phyloP scores from a whole-genome alignment of 345 rosid species.

The Isatis tinctoria region DNA sequence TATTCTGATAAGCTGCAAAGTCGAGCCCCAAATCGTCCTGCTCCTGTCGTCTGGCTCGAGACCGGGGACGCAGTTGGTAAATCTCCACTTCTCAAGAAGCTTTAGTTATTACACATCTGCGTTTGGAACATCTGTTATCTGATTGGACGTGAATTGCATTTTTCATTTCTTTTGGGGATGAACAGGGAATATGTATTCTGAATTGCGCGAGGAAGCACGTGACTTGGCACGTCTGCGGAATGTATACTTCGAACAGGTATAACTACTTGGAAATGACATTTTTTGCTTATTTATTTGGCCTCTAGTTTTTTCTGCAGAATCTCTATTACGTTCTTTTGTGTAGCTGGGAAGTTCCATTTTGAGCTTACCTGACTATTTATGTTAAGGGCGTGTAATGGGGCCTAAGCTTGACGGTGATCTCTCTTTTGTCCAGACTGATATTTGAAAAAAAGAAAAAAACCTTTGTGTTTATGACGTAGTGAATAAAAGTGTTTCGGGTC shows the following conservation, averaged over 20 bases:
- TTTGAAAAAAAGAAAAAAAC: neutral
- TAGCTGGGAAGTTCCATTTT: neutral
- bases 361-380: neutral
- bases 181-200: conserved; percentile 78
- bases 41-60: conserved; percentile 94
- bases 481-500: neutral
- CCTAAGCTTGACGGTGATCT: neutral
- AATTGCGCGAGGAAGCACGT: conserved; percentile 89
- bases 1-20: conserved; percentile 63
- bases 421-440: neutral
- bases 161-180: conserved; percentile 49
- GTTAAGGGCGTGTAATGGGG: neutral
- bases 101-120: neutral
- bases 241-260: conserved; percentile 89
- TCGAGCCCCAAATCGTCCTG: conserved; percentile 57
- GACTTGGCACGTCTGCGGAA: conserved; percentile 89
- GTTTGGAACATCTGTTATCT: neutral
- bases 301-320: neutral
- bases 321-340: neutral
- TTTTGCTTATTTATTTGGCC: neutral
- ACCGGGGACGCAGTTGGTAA: conserved; percentile 99
- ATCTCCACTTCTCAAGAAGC: conserved; percentile 30
- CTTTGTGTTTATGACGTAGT: neutral
- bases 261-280: neutral
- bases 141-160: neutral